Evolutionary conservation across 495 filamentous ascomycete species (phyloP), one percentile per base, ranked within the genome.

Genomic region (Talaromyces borbonicus): DNA sequence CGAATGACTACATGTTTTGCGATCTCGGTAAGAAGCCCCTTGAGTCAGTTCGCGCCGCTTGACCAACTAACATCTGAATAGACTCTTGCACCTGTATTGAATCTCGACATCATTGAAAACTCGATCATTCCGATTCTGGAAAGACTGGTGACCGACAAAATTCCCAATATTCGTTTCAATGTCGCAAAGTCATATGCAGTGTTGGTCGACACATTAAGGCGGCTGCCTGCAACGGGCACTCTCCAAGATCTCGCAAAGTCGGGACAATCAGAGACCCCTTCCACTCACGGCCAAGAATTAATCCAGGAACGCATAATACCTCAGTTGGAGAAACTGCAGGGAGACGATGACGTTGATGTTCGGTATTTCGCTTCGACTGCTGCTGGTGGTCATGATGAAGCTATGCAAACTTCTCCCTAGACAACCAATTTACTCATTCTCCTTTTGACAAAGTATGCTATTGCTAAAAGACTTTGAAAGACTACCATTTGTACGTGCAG

Each of bases 1-100:
- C 79, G 92, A 53, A 98, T 98, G 92, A 98, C 92, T 9, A 98
- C 92, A 23, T 96, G 90, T 66, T 96, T 97, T 58, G 92, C 92
- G 40, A 88, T 98, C 55, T 88, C 90, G 49, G 92, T 98, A 78
- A 70, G 86, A 74, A 43, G 29, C 36, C 12, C 4, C 46, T 1
- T 2, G 7, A 25, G 5, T 4, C 2, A 15, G n/a, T 33, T 45
- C 5, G 22, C 26, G n/a, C 9, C 5, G 8, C 6, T 32, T 1
- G 18, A 35, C 15, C 4, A 35, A 22, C 20, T 22, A 29, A 38
- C 30, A 20, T 51, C 56, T 75, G 53, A 76, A 55, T 49, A 97
- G 93, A 98, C 92, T 20, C 83, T 98, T 42, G 84, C 93, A 27
- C 82, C 87, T 22, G 93, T 90, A 51, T 87, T 97, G 54, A 89